Percentiles rank a stretch among this genome's conserved stretches.
Evolutionary conservation across 2,329 filamentous ascomycete genomes (phyloP).

Genomic region (Botrytis pseudocinerea): DNA sequence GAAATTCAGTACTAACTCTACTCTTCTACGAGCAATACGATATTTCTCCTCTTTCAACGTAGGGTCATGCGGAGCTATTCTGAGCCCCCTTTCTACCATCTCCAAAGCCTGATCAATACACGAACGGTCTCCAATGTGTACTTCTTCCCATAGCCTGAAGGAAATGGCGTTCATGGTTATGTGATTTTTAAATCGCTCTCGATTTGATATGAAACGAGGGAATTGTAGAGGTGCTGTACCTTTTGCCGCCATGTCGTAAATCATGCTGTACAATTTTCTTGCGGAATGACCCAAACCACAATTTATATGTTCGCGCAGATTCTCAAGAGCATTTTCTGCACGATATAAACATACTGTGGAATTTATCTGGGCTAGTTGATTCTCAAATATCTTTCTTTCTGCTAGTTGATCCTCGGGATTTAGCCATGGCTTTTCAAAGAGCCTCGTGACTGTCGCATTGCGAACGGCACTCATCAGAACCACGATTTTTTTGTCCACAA

Average conservation of each 20-base stretch:
- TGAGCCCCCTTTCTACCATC: background rate
- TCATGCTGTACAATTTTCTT: background rate
- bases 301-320: background rate
- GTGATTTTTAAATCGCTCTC: background rate
- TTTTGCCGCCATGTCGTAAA: background rate
- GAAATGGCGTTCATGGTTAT: background rate
- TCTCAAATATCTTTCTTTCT: background rate
- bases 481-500: background rate
- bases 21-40: background rate
- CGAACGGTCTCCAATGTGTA: background rate
- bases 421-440: background rate
- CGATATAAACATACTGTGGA: background rate
- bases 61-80: background rate
- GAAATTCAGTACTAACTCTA: background rate
- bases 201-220: no score
- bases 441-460: background rate
- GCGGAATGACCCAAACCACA: no score
- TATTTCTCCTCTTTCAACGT: background rate
- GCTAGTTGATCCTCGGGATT: background rate
- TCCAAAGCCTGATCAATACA: background rate
- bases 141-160: background rate
- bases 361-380: background rate
- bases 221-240: background rate
- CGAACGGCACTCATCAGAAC: background rate
- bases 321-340: background rate